Evolutionary conservation across 129 eudicot species (phyloP), one percentile per base, ranked within the genome.

Genomic region (Lonicera japonica): DNA sequence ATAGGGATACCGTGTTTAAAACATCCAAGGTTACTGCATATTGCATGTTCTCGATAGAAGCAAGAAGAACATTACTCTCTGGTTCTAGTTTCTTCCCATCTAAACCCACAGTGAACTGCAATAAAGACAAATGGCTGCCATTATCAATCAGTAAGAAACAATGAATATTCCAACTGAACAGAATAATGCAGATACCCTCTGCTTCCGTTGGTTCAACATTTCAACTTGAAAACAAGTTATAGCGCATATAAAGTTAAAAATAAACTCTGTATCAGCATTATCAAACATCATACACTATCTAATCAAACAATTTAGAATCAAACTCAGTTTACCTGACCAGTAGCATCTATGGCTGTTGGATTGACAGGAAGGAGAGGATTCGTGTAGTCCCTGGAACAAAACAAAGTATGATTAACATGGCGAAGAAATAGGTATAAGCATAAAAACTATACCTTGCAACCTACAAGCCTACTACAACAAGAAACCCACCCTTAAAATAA

Each of bases 21-120:
- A 82, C 96, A 57, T 92, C 98, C 86, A 92, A 74, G 22, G 96
- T 92, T 51, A 92, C 98, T 12, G 90, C 91, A 80, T 87, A 92
- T 65, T 85, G 96, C 98, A 87, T 87, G 82, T 92, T 92, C 75
- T 92, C 98, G 54, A 92, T 82, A 20, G 98, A 92, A 36, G 98
- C 98, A 71, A 92, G 96, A 69, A 92, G 98, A 66, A 92, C 98
- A 79, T 92, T 92, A 73, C 98, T 92, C 80, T 92, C 98, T 16
- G 96, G 88, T 73, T 92, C 98, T 34, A 87, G 70, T 71, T 84
- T 84, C 80, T 82, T 92, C 65, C 98, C 98, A 72, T 92, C 96
- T 68, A 85, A 29, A 54, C 96, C 96, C 70, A 80, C 39, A 69
- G 60, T 76, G 50, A 87, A 80, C 98, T 92, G 91, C 72, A 78